phyloP scores from a whole-genome alignment of 2,329 filamentous ascomycete genomes.

The Myriosclerotinia scirpicola region DNA sequence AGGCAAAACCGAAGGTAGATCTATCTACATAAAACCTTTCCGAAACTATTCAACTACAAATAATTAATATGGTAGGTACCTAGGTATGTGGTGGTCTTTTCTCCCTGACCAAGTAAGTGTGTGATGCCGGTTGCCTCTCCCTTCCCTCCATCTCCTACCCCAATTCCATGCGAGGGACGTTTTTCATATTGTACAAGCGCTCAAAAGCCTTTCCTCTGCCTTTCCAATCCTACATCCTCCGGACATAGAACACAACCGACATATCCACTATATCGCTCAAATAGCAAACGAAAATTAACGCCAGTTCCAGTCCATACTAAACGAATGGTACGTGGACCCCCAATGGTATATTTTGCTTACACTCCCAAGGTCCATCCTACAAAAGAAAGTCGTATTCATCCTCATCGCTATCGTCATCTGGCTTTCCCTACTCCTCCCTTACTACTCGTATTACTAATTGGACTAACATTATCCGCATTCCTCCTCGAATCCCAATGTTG shows the following conservation, averaged over 20 bases:
- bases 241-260: background rate
- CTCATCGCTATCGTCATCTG: slow-evolving; percentile 25
- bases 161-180: background rate
- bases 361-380: slow-evolving; percentile 9
- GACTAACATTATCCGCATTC: slow-evolving; percentile 30
- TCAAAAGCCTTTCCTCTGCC: background rate
- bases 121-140: background rate
- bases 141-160: background rate
- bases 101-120: background rate
- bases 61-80: background rate
- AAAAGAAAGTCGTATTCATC: slow-evolving; percentile 22
- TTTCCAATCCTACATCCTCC: slow-evolving; percentile 1
- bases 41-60: slow-evolving; percentile 17
- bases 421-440: slow-evolving; percentile 35
- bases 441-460: slow-evolving; percentile 28
- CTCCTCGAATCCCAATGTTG: slow-evolving; percentile 24
- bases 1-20: background rate
- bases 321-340: slow-evolving; percentile 13
- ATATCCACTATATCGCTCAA: slow-evolving; percentile 11
- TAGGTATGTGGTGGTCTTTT: background rate
- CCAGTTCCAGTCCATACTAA: slow-evolving; percentile 20
- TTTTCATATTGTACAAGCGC: slow-evolving; percentile 12
- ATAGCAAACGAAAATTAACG: slow-evolving; percentile 6
- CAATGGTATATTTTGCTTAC: slow-evolving; percentile 24
- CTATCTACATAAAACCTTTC: slow-evolving; percentile 4